phyloP scores from a whole-genome alignment of 2,329 filamentous ascomycete species.

The Colletotrichum agaves region DNA sequence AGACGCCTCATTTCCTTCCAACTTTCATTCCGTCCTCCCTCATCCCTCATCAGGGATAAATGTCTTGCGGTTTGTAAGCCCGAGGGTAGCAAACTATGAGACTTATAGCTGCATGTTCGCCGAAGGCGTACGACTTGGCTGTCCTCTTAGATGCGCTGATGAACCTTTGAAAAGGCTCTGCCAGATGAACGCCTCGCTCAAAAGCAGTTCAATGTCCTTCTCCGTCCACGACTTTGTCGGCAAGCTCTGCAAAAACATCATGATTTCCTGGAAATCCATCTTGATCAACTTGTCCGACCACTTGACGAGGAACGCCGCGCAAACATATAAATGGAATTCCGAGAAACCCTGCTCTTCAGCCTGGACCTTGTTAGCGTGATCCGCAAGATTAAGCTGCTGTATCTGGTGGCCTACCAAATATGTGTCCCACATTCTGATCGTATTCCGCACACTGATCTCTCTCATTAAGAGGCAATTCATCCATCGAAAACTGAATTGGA shows the following conservation, averaged over 20 bases:
- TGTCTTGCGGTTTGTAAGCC: neutral
- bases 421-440: slow-evolving; percentile 99
- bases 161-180: slow-evolving; percentile 97
- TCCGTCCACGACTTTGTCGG: slow-evolving; percentile 96
- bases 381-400: neutral
- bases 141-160: slow-evolving; percentile 82
- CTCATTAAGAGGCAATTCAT: slow-evolving; percentile 99
- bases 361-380: slow-evolving; percentile 56
- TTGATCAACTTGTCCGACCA: slow-evolving; percentile 95
- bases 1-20: slow-evolving; percentile 2
- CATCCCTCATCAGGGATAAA: neutral
- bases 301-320: slow-evolving; percentile 96
- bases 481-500: slow-evolving; percentile 99
- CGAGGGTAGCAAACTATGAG: neutral
- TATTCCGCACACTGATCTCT: slow-evolving; percentile 95
- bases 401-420: slow-evolving; percentile 77
- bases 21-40: too few relatives aligned
- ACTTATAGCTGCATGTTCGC: slow-evolving; percentile 52
- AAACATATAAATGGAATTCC: slow-evolving; percentile 97
- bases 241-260: slow-evolving; percentile 98
- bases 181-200: slow-evolving; percentile 99
- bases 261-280: slow-evolving; percentile 98
- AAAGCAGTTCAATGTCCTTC: slow-evolving; percentile 94
- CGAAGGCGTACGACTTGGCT: slow-evolving; percentile 52
- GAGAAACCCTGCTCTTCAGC: slow-evolving; percentile 99